These are phyloP conservation scores for Stachybotrys elegans DNA, from an alignment of 2,329 filamentous ascomycete genomes.

Conservation along the genomic window DNA sequence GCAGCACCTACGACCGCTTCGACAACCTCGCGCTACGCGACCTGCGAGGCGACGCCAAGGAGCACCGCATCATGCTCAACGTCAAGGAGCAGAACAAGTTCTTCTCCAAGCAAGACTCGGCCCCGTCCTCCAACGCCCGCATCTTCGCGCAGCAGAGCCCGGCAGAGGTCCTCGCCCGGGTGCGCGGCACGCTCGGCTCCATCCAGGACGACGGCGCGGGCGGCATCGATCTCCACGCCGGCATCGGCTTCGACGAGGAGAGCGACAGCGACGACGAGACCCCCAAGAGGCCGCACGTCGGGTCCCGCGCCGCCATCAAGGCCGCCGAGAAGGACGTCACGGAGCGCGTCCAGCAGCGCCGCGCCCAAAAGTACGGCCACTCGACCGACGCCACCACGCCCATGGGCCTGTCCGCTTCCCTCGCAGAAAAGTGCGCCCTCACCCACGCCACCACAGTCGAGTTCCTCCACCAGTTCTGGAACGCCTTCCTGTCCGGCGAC, in stretches of 20 bases:
- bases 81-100: conserved; percentile 84
- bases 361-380: conserved; percentile 52
- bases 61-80: conserved; percentile 76
- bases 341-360: conserved; percentile 57
- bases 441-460: conserved; percentile 93
- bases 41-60: conserved; percentile 66
- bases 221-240: conserved; percentile 56
- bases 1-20: conserved; percentile 67
- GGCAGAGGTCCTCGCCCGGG: conserved; percentile 56
- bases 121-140: conserved; percentile 36
- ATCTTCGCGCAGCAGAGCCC: conserved; percentile 68
- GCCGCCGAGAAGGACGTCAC: conserved; percentile 63
- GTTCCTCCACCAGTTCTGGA: conserved; percentile 97
- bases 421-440: conserved; percentile 54
- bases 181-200: conserved; percentile 57
- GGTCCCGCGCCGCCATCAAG: conserved; percentile 62
- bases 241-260: conserved; percentile 65
- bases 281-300: conserved; percentile 53
- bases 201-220: conserved; percentile 42
- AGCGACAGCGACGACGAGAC: conserved; percentile 62
- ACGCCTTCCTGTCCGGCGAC: conserved; percentile 84
- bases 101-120: conserved; percentile 59
- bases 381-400: conserved; percentile 40
- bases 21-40: conserved; percentile 74
- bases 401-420: conserved; percentile 49